Evolutionary conservation across 495 filamentous ascomycete species (phyloP), one percentile per base, ranked within the genome.

Genomic region (Physcia stellaris): DNA sequence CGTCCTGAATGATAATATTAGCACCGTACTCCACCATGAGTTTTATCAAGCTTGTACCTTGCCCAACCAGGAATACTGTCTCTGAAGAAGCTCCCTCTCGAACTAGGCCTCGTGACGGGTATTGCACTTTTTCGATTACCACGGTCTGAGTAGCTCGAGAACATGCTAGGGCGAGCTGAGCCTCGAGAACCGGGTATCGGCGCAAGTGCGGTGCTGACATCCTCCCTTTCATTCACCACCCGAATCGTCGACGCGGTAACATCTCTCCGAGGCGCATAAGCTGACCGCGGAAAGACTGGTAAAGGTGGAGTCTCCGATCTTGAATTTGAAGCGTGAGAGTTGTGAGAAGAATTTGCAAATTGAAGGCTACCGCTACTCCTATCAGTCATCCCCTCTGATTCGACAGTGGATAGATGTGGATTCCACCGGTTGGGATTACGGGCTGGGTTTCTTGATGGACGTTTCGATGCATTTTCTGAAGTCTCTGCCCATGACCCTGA

Each of bases 401-500:
- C 68, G 21, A 85, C 78, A 13, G 79, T 77, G 15, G 81, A 83
- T 10, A 86, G 65, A 52, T 81, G 77, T 48, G 79, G 76, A 54
- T 79, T 83, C 72, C 79, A 81, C 60, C 72, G 71, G 37, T 60
- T 59, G 6, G 58, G 59, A 13, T 56, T 53, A 16, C 54, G 24
- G n/a, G n/a, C n/a, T n/a, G n/a, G n/a, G n/a, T n/a, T n/a, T n/a
- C n/a, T n/a, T n/a, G n/a, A n/a, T n/a, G n/a, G n/a, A n/a, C n/a
- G n/a, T n/a, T n/a, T n/a, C n/a, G n/a, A n/a, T n/a, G n/a, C n/a
- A n/a, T n/a, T 47, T 7, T 53, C 42, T 3, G 65, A 64, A 7
- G 53, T 49, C 16, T 68, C 63, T 9, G 60, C 61, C 40, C 62
- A 60, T 12, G 66, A 69, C 24, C 65, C 62, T 27, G 67, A 63